These are phyloP conservation scores for Vickermania spadyakhi DNA, from an alignment of 208 protist genomes.

Conservation along the genomic window DNA sequence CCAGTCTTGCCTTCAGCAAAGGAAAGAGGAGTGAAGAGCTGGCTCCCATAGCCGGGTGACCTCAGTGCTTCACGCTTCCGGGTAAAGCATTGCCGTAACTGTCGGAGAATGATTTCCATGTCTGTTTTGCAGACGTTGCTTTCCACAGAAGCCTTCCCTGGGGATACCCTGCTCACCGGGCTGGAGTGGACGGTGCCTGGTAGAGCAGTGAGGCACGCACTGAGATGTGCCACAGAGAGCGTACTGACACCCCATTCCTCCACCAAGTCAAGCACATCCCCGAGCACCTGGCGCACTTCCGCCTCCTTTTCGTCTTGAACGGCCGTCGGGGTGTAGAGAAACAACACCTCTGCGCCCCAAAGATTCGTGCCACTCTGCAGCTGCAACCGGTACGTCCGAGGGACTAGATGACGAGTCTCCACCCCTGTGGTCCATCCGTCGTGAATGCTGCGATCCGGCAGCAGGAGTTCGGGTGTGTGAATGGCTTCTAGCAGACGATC, in stretches of 20 bases:
- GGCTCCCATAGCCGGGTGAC: not conserved
- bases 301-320: not conserved
- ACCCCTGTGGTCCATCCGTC: slow-evolving; percentile 4
- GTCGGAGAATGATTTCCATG: no score
- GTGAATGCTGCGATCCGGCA: slow-evolving; percentile 13
- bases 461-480: slow-evolving; percentile 33
- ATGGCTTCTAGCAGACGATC: slow-evolving; percentile 18
- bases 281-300: slow-evolving; percentile 15
- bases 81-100: not conserved
- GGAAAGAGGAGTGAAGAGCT: no score
- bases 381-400: not conserved
- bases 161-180: no score
- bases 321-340: not conserved
- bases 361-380: not conserved
- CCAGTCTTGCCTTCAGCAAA: no score
- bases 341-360: not conserved
- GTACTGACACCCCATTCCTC: slow-evolving; percentile 69
- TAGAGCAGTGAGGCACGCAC: slow-evolving; percentile 2
- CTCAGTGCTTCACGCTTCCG: not conserved
- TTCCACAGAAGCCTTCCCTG: no score
- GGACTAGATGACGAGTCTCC: not conserved
- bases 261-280: slow-evolving; percentile 58
- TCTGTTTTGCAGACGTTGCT: no score
- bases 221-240: slow-evolving; percentile 61
- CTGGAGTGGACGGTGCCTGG: no score